Conservation (phyloP, 495 filamentous ascomycete species). For the Parachaetomium inaequale region DNA sequence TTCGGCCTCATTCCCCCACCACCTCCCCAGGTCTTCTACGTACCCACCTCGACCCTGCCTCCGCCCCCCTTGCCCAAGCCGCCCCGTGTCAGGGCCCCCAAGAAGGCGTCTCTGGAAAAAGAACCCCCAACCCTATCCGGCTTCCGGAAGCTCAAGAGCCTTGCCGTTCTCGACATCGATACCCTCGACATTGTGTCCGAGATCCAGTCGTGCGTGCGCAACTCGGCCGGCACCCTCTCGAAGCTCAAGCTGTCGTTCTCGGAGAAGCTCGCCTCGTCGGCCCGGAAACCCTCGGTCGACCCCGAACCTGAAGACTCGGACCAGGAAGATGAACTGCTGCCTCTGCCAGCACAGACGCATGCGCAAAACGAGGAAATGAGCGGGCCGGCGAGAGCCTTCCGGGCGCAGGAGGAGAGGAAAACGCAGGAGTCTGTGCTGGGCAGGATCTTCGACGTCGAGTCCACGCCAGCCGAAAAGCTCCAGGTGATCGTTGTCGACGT, state of each 20-base stretch:
- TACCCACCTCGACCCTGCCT: conserved; percentile 19
- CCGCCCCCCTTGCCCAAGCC: conserved; percentile 26
- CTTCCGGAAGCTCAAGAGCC: conserved; percentile 52
- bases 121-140: conserved; percentile 52
- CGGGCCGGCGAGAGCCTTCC: conserved; percentile 37
- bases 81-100: conserved; percentile 24
- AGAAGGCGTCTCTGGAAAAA: conserved; percentile 19
- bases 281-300: conserved; percentile 50
- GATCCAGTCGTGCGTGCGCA: conserved; percentile 50
- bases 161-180: conserved; percentile 57
- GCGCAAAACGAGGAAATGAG: conserved; percentile 31
- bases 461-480: conserved; percentile 27
- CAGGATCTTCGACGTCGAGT: conserved; percentile 51
- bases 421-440: conserved; percentile 54
- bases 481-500: conserved; percentile 26
- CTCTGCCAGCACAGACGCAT: conserved; percentile 16
- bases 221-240: conserved; percentile 48
- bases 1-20: conserved; percentile 19
- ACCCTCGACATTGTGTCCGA: conserved; percentile 52
- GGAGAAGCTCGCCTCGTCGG: conserved; percentile 44
- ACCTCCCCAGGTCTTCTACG: conserved; percentile 26
- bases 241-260: conserved; percentile 58
- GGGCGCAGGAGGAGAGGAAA: conserved; percentile 48
- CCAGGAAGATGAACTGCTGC: conserved; percentile 45
- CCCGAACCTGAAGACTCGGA: conserved; percentile 52